Evolutionary conservation across 257 asterid genomes (phyloP).

Genomic region (Nicotiana sylvestris): DNA sequence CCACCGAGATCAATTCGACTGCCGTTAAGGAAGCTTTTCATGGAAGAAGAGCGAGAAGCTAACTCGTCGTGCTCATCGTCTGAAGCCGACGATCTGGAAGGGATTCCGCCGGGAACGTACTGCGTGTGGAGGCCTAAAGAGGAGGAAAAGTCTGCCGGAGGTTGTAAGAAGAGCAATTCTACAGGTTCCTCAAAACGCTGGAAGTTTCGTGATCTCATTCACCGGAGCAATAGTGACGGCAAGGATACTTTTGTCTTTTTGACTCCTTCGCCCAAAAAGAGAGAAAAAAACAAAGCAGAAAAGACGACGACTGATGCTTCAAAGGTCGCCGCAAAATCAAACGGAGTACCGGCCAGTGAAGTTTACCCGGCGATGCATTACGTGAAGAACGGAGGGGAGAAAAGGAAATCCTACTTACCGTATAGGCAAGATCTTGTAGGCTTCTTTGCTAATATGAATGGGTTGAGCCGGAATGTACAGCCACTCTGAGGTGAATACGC

Average conservation of each 20-base stretch:
- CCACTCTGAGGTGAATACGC: background rate
- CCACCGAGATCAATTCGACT: slow-evolving; percentile 11
- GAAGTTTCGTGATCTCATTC: slow-evolving; percentile 26
- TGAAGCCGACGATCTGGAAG: slow-evolving; percentile 40
- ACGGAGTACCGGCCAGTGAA: background rate
- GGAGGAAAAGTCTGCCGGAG: slow-evolving; percentile 6
- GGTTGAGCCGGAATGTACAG: slow-evolving; percentile 32
- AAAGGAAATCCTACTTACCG: slow-evolving; percentile 53
- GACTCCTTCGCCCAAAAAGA: slow-evolving; percentile 10
- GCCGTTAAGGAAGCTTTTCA: slow-evolving; percentile 30
- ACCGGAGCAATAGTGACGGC: slow-evolving; percentile 31
- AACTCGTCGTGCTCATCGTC: slow-evolving; percentile 30
- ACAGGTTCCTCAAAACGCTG: slow-evolving; percentile 35
- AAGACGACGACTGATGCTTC: background rate
- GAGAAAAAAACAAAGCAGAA: background rate
- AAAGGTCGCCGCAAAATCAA: background rate
- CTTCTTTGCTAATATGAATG: slow-evolving; percentile 45
- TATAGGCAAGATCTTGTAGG: slow-evolving; percentile 67
- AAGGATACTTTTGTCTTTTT: slow-evolving; percentile 24
- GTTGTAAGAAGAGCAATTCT: slow-evolving; percentile 30
- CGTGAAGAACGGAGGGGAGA: slow-evolving; percentile 16
- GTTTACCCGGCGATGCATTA: background rate
- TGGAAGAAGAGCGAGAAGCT: slow-evolving; percentile 28
- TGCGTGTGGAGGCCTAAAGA: slow-evolving; percentile 36
- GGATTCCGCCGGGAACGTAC: slow-evolving; percentile 27